phyloP scores from a whole-genome alignment of 1,139 yeast species.

The Nakaseomyces delphensis region DNA sequence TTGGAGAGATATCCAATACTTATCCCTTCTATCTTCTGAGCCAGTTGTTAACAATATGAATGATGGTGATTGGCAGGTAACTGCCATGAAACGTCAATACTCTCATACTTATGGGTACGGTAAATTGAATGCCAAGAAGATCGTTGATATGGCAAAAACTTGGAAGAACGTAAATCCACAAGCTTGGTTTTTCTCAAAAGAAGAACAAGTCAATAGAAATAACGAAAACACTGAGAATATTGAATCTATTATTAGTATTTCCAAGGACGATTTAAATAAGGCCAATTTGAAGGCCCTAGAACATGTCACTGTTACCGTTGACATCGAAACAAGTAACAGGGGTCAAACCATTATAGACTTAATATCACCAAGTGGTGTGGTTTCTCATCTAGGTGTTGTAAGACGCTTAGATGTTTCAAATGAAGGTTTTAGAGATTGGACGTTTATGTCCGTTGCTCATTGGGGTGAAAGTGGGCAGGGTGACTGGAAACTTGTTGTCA shows the following conservation, averaged over 20 bases:
- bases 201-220: slow-evolving; percentile 20
- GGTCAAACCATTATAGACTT: slow-evolving; percentile 65
- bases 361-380: slow-evolving; percentile 65
- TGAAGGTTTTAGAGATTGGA: slow-evolving; percentile 73
- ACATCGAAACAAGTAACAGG: slow-evolving; percentile 54
- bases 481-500: slow-evolving; percentile 68
- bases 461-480: slow-evolving; percentile 91
- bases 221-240: slow-evolving; percentile 29
- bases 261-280: slow-evolving; percentile 40
- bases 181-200: slow-evolving; percentile 56
- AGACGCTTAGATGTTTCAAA: slow-evolving; percentile 50
- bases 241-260: slow-evolving; percentile 40
- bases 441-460: slow-evolving; percentile 95
- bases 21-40: slow-evolving; percentile 66
- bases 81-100: slow-evolving; percentile 49
- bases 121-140: slow-evolving; percentile 69
- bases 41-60: slow-evolving; percentile 44
- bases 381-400: slow-evolving; percentile 66
- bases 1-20: slow-evolving; percentile 93
- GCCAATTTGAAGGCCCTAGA: slow-evolving; percentile 68
- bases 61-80: slow-evolving; percentile 63
- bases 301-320: slow-evolving; percentile 76
- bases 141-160: slow-evolving; percentile 64
- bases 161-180: slow-evolving; percentile 90
- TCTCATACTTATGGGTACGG: slow-evolving; percentile 93